Base-by-base conservation (phyloP, 768 basidiomycete species). In the Tricholomella constricta region DNA sequence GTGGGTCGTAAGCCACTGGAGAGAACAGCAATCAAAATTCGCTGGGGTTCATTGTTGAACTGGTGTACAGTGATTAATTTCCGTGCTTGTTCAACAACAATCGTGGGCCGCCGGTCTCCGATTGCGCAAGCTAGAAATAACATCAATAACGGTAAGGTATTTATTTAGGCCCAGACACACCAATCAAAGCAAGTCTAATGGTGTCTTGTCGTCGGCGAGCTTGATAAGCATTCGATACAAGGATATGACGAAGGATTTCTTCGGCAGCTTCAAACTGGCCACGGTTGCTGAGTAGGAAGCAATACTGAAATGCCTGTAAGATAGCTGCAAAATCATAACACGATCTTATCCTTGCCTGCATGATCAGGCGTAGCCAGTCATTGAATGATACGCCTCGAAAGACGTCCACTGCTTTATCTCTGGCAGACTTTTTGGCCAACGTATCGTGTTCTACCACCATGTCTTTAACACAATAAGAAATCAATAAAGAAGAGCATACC, bases 321-420 rank as follows among this genome's bases (percentile, higher is more conserved):
- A 22, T 44, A 42, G 51, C 34, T 22, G 15, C 36, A 23, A 26
- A 23, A 41, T 26, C 17, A 6, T 15, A 26, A 22, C 15, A 31
- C 43, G n/a, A 19, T 17, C 27, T 29, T 22, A 15, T 11, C 65
- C 77, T 44, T 46, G 93, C 96, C 78, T 94, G 89, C 75, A 97
- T 83, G 65, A 94, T 85, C 35, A 98, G 62, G 14, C 78, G 76
- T 43, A 96, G 66, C 96, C 96, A 99, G 47, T 89, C 84, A 50
- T 89, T 88, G 60, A 93, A 92, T 3, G 77, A 77, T 31, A 96
- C 76, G 0, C 91, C 90, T 10, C 95, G 85, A 68, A 95, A 98
- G 0, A 82, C 75, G 45, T 85, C 79, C 2, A 89, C 79, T 53
- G 74, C 74, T 51, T 74, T 68, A 37, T 64, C 64, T 41, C 75